Base-by-base conservation (phyloP, 306 rosid species). In the Vicia villosa region DNA sequence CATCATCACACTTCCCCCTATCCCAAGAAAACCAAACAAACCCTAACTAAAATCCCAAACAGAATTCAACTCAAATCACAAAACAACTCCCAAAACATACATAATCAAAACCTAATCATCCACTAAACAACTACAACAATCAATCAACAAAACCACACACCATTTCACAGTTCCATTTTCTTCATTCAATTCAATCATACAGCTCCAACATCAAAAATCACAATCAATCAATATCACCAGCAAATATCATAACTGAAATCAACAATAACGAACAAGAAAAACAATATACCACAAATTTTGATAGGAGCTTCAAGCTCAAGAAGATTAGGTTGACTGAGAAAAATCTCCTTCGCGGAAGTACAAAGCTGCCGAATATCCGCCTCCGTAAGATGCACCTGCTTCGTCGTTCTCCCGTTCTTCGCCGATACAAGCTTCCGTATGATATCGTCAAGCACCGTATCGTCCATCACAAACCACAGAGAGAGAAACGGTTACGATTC, bases 271-370 rank as follows among this genome's bases (percentile, higher is more conserved):
- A 51, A 3, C 41, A 54, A 15, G 19, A n/a, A 6, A 20, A 0
- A 34, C 3, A n/a, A 24, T n/a, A 57, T 84, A 89, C 96, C 96
- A 55, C 96, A 89, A 75, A 89, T 89, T 79, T 89, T 89, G 20
- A 89, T 83, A 13, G 92, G 96, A 79, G 96, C 96, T 84, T 89
- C 96, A 41, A 89, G 96, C 68, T 89, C 96, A 4, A 89, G 96
- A 69, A 89, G 96, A 68, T 89, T 86, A n/a, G 96, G 96, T 57
- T 89, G 96, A 37, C 83, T 79, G 77, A 89, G 92, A 74, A 89
- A 89, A 82, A 89, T 83, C 82, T 86, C 92, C 84, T 80, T 89
- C 17, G 92, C 75, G 14, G 84, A 32, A 24, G 59, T 10, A 42
- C 96, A 89, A 4, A 89, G 88, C 58, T 84, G 96, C 10, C 79